These are phyloP conservation scores for Chlamydomonas eustigma DNA, from an alignment of 139 green algal species.

Conservation along the genomic window DNA sequence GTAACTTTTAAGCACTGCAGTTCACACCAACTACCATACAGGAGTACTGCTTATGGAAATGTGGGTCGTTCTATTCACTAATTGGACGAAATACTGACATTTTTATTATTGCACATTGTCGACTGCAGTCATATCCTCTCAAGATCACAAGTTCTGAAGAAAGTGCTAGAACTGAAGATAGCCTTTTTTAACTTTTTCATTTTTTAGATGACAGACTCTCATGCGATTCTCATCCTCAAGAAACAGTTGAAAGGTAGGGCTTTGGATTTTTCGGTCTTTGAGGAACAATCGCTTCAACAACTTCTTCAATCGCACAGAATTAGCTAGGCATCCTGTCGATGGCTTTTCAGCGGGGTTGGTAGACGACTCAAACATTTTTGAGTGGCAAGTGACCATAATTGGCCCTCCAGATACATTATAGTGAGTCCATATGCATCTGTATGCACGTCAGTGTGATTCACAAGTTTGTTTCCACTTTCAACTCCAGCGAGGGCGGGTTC, in stretches of 20 bases:
- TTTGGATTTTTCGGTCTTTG: no score
- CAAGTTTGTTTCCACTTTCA: neutral
- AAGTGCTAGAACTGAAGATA: no score
- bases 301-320: constrained; percentile 69
- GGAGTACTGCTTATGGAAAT: no score
- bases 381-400: constrained; percentile 97
- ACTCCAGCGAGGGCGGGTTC: constrained; percentile 93
- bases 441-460: neutral
- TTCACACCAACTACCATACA: no score
- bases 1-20: no score
- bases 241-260: constrained; percentile 97
- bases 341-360: constrained; percentile 96
- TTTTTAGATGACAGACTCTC: constrained; percentile 18
- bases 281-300: no score
- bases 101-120: no score
- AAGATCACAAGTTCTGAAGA: no score
- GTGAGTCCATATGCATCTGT: no score
- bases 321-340: constrained; percentile 94
- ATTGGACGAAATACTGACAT: no score
- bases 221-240: constrained; percentile 80
- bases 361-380: constrained; percentile 96
- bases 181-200: neutral
- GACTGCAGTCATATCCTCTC: no score
- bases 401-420: constrained; percentile 97
- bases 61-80: no score